Base-by-base conservation (phyloP, 176 grass and related monocot species). In the Cymbopogon citratus region DNA sequence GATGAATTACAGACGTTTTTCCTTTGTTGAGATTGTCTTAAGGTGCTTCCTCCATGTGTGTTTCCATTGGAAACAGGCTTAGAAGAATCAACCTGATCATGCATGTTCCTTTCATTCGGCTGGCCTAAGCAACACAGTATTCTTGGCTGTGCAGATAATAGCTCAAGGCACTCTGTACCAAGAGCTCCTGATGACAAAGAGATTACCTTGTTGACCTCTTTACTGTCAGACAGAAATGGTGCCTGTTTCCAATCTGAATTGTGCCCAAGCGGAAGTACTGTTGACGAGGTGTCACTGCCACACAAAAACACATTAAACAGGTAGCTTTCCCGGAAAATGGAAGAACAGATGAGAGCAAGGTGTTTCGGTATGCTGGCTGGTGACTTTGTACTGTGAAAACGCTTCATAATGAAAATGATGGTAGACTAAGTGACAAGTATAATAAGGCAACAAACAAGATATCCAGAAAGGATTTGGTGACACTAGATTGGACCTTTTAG, bases 61-160 rank as follows among this genome's bases (percentile, higher is more conserved):
- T 63, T 73, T 73, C 84, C 76, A 81, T 15, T 70, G 52, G 33
- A 75, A 85, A 71, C 52, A 71, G 51, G 64, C 51, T 71, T 71
- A 71, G 44, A 69, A 85, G 56, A 64, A 81, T 81, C 73, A 24
- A 74, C 54, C 34, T 70, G 87, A 81, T 81, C 82, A 29, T 85
- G 87, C 87, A 89, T 85, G 41, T 76, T 89, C 71, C 69, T 81
- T 85, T 89, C 87, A 89, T 85, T 85, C 65, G 10, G 82, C 39
- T 43, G 41, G 73, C 23, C 65, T 71, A 63, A 70, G 33, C 77
- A 85, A 69, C 19, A 63, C 4, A 64, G 9, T 69, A 80, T 75
- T 85, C 24, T 75, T 80, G 77, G 63, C 23, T 70, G 70, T 61
- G 39, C 61, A 26, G 57, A 87, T 34, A 66, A 52, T 72, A 76